Base-by-base conservation (phyloP, 2,329 filamentous ascomycete species). In the Diaporthe citrichinensis region DNA sequence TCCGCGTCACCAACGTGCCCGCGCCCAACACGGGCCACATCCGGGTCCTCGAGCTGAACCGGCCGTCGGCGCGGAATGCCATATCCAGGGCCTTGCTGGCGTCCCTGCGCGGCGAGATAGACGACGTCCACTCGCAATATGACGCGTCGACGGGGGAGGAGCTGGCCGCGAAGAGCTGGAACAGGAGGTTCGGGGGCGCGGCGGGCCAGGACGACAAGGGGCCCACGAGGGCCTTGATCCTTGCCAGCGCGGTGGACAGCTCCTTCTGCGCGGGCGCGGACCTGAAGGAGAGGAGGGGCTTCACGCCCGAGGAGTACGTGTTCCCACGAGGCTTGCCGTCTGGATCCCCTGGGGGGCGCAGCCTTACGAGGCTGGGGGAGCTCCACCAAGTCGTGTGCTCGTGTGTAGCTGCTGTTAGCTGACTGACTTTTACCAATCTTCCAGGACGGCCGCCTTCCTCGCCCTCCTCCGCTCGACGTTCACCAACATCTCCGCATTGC, bases 211-310 rank as follows among this genome's bases (percentile, higher is more conserved):
- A 87, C 75, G 79, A 87, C 77, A 87, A 84, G 76, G 89, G 88
- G 0, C 89, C 90, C 0, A 98, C 96, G 23, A 88, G 97, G 78
- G 96, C 94, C 2, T 84, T 99, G 79, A 91, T 99, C 55, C 80
- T 99, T 23, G 94, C 95, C 15, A 97, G 94, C 81, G 94, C 95
- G 55, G 90, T 95, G n/a, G 95, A 98, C 79, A 88, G 91, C 34
- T 94, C 92, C 80, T 99, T 99, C 84, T 99, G 97, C 84, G 95
- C 97, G 0, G 97, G 97, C 51, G 97, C 97, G 5, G 97, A 99
- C 82, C 85, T 99, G 80, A 98, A 98, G 83, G 96, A 98, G 87
- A 88, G 96, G 39, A 90, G 90, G 75, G 90, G 89, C 5, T 97
- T 98, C 84, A 93, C 91, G 1, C 89, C 88, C 76, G 90, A 95